phyloP scores from a whole-genome alignment of 108 stramenopile species.

The Skeletonema menzelii region DNA sequence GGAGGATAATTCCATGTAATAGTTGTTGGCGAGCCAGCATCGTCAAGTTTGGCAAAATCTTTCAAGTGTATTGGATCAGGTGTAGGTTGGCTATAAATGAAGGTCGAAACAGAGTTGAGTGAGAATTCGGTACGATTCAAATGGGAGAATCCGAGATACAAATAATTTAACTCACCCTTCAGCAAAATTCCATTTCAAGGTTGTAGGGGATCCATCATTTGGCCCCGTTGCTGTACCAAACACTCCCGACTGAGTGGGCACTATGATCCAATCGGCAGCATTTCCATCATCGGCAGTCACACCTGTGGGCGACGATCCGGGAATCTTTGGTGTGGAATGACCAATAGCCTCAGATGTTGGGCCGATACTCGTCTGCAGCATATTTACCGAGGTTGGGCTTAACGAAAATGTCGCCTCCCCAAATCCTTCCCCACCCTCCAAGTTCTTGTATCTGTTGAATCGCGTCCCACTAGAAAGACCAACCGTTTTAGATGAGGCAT shows the following conservation, averaged over 20 bases:
- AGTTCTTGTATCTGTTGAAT: background rate
- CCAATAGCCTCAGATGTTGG: constrained; percentile 27
- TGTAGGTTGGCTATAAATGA: constrained; percentile 10
- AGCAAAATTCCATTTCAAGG: constrained; percentile 16
- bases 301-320: background rate
- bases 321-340: constrained; percentile 40
- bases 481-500: background rate
- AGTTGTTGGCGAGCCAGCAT: constrained; percentile 5
- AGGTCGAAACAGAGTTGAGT: background rate
- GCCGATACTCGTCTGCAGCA: background rate
- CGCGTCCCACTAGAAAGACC: background rate
- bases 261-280: constrained; percentile 31
- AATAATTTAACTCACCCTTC: constrained; percentile 8
- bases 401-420: constrained; percentile 7
- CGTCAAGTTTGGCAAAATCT: background rate
- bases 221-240: background rate
- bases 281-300: constrained; percentile 11
- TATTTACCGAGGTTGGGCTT: background rate
- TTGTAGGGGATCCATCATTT: constrained; percentile 6
- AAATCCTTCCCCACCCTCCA: constrained; percentile 3
- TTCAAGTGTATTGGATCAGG: constrained; percentile 29
- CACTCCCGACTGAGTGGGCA: constrained; percentile 9
- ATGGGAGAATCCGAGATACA: background rate
- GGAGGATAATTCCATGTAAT: constrained; percentile 12
- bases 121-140: background rate